phyloP scores from a whole-genome alignment of 306 rosid genomes.

The Gastrolobium villosum region DNA sequence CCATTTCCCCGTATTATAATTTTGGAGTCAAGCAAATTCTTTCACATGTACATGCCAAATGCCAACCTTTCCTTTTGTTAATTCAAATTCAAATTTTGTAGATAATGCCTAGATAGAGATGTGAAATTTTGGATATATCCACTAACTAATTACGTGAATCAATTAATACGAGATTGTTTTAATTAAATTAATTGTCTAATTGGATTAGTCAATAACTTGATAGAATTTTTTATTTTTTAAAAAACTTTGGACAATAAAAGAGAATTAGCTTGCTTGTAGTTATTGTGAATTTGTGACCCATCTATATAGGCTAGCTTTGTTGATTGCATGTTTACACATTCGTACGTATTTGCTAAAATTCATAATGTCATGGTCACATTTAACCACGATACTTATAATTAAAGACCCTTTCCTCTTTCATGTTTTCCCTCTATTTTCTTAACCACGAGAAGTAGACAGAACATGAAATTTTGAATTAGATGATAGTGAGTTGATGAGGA shows the following conservation, averaged over 20 bases:
- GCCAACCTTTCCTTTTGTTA: conserved; percentile 3
- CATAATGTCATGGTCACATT: conserved; percentile 19
- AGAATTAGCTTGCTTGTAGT: no score
- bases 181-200: no score
- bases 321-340: conserved; percentile 5
- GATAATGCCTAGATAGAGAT: conserved; percentile 15
- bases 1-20: neutral
- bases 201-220: no score
- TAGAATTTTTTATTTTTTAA: no score
- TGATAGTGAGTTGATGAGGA: conserved; percentile 17
- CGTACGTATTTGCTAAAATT: conserved; percentile 16
- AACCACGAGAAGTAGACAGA: conserved; percentile 27
- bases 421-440: conserved; percentile 44
- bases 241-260: no score
- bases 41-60: conserved; percentile 34
- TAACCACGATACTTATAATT: neutral
- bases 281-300: conserved; percentile 5
- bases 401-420: conserved; percentile 45
- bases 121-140: neutral
- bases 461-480: conserved; percentile 45
- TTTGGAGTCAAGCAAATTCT: neutral
- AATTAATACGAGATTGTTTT: no score
- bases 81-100: conserved; percentile 49
- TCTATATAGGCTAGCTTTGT: conserved; percentile 24
- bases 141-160: no score